Evolutionary conservation across 495 filamentous ascomycete genomes (phyloP), one percentile per base, ranked within the genome.

Genomic region (Tuber aestivum): DNA sequence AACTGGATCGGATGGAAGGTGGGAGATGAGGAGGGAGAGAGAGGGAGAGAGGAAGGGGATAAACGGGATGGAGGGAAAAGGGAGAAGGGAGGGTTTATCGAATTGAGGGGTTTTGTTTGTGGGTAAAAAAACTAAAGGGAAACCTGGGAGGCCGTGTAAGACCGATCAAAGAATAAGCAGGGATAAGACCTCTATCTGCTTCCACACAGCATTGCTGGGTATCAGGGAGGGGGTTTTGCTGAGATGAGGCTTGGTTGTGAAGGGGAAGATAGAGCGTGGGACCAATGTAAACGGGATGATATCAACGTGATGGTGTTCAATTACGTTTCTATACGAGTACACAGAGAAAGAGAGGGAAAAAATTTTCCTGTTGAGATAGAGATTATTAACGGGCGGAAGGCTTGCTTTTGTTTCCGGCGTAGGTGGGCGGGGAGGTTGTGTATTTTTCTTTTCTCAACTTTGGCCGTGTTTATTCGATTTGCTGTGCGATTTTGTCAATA

Each of bases 101-200:
- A 35, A 65, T 68, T 37, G 70, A 78, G 76, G 35, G 78, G 76
- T 50, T 68, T 70, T 72, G 72, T 48, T 42, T 38, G 80, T 74
- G 40, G 48, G 69, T 50, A 81, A 74, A 73, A 50, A 78, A 18
- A 72, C 78, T 45, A 76, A 68, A 82, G 32, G 78, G 27, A 65
- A 65, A 35, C 32, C 27, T 35, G 12, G 56, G 56, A 65, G 56
- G 56, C n/a, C 27, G 56, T n/a, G 56, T 27, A 20, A 18, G 27
- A 65, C 27, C 27, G 56, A 65, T 35, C 32, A 18, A 65, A 65
- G 10, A 14, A 35, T 14, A 35, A 35, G 35, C 56, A 65, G 32
- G 56, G 56, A 35, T 65, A 65, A 35, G 27, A 14, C 27, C 56
- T 65, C n/a, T 65, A 35, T 65, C 56, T 20, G 12, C 27, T 35